phyloP scores from a whole-genome alignment of 306 rosid genomes.

The apple (Malus domestica) region ASM211411v1 NC_041801.1:8259001-8259500 shows the following conservation, averaged over 20 bases:
- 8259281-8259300: constrained; percentile 20
- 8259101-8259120: constrained; percentile 91
- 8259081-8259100: constrained; percentile 67
- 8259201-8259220: constrained; percentile 37
- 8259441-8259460: constrained; percentile 84
- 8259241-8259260: constrained; percentile 35
- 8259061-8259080: constrained; percentile 39
- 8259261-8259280: constrained; percentile 25
- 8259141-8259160: constrained; percentile 34
- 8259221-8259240: constrained; percentile 38
- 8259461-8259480: constrained; percentile 86
- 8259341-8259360: constrained; percentile 23
- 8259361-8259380: constrained; percentile 25
- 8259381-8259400: constrained; percentile 29
- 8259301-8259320: constrained; percentile 17
- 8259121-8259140: constrained; percentile 65
- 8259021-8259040: constrained; percentile 36
- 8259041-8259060: constrained; percentile 24
- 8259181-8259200: constrained; percentile 49
- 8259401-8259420: constrained; percentile 49
- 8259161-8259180: constrained; percentile 21
- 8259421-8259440: constrained; percentile 68
- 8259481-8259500: constrained; percentile 89
- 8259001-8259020: constrained; percentile 82
- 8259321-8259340: constrained; percentile 19